phyloP scores from a whole-genome alignment of 2,329 filamentous ascomycete species.

The Fusarium subglutinans region DNA sequence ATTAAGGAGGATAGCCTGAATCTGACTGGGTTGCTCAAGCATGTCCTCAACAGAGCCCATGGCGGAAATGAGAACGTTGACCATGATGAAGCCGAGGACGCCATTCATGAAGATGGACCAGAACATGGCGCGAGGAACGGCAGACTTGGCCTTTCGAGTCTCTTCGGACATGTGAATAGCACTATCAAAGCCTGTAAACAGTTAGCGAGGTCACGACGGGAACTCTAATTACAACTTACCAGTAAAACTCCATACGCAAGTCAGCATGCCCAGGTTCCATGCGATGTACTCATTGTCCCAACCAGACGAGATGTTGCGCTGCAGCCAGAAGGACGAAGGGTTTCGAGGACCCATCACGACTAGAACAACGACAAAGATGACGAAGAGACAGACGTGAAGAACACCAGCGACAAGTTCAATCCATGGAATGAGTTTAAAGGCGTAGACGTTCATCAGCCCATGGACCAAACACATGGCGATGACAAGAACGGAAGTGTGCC shows the following conservation, averaged over 20 bases:
- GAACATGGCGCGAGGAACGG: conserved; percentile 40
- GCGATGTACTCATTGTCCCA: conserved; percentile 38
- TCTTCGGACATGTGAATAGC: conserved; percentile 42
- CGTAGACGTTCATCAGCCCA: conserved; percentile 34
- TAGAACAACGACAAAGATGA: conserved; percentile 38
- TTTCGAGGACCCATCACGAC: conserved; percentile 39
- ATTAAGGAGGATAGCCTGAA: conserved; percentile 33
- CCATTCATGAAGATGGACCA: conserved; percentile 44
- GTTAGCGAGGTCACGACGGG: background rate
- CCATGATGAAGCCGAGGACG: conserved; percentile 40
- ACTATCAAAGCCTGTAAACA: conserved; percentile 32
- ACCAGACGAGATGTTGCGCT: conserved; percentile 32
- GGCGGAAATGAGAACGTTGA: conserved; percentile 39
- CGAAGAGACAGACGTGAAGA: conserved; percentile 36
- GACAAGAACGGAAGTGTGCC: conserved; percentile 38
- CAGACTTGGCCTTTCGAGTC: conserved; percentile 39
- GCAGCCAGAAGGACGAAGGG: conserved; percentile 33
- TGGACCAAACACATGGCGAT: conserved; percentile 41
- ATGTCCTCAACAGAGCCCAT: conserved; percentile 41
- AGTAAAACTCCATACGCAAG: conserved; percentile 42
- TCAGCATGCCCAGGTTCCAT: conserved; percentile 41
- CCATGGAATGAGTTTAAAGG: conserved; percentile 38
- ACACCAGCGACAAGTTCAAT: conserved; percentile 38
- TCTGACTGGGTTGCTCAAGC: conserved; percentile 32
- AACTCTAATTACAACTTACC: background rate